Evolutionary conservation across 176 grass and related monocot genomes (phyloP), one percentile per base, ranked within the genome.

Genomic region (Oryza meyeriana): DNA sequence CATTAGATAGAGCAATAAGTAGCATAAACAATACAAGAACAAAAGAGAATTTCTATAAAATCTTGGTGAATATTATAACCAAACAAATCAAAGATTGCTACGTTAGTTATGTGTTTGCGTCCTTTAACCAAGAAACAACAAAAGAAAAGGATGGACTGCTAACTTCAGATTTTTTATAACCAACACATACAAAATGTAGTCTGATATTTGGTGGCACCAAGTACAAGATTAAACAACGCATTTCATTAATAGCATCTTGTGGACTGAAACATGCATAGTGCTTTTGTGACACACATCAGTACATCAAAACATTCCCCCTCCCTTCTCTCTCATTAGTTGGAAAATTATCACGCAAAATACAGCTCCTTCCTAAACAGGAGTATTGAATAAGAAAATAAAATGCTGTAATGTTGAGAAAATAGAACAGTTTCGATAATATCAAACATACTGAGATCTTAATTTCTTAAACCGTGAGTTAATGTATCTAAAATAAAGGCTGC

Each of bases 391-490:
- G 39, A 71, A 48, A 74, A 17, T 29, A 30, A 66, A 52, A 38
- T 55, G 70, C 2, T 20, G 29, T 69, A 79, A 20, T 34, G 40
- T 58, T 30, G 42, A 65, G 24, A 29, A 81, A 71, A n/a, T 22
- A 55, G 50, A 85, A 71, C 32, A 31, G 17, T 65, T 35, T 63
- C 28, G 1, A 52, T 39, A 47, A 75, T 31, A 17, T 71, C 24
- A 41, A 71, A 61, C 18, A 72, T 72, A 63, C 10, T 50, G 5
- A 55, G 34, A 18, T 27, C 22, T 6, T 74, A 79, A 44, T 24
- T 79, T 83, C 77, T 10, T 41, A 81, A 90, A 72, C 12, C 34
- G 64, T 17, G 12, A 68, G 10, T 78, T 78, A 68, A n/a, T 30
- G 25, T 48, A 73, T 74, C 34, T 72, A 72, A 58, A 69, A 66